Base-by-base conservation (phyloP, 2,329 filamentous ascomycete genomes). In the Colletotrichum australisinense region DNA sequence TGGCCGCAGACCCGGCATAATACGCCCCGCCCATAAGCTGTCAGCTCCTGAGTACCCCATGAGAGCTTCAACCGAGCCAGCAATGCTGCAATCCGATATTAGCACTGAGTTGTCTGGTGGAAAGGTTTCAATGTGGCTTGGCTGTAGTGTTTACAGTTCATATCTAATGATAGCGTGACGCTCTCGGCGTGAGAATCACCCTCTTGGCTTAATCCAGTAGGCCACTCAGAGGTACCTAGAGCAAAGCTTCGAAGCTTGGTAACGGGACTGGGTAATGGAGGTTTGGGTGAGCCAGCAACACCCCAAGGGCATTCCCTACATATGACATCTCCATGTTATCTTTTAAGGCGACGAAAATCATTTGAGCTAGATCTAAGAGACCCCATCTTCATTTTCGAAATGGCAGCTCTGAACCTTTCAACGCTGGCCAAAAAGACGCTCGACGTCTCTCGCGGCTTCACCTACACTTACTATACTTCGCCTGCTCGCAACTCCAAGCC, bases 381-480 rank as follows among this genome's bases (percentile, higher is more conserved):
- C 3, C 2, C 7, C 3, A 8, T 46, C 6, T 26, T 14, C 30
- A 52, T 11, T 26, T 9, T 46, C 7, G 11, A 35, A 24, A 14
- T 53, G 12, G 1, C 63, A 9, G 66, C 19, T 28, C 76, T 76
- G 66, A 72, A 75, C 35, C 76, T 77, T 24, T 78, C 75, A 5
- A 64, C 73, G n/a, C 75, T 81, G 49, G 70, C 69, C 22, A 74
- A 77, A 28, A 83, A 82, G 75, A 78, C 77, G 4, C 62, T 81
- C 22, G 55, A 76, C 16, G 79, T 79, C 55, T 74, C 76, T 2
- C 79, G 80, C 3, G 78, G 77, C 38, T 78, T 83, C 72, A 82
- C 77, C 19, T 87, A 86, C 77, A 81, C 80, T 14, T 86, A 86
- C 77, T 85, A 86, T 65, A 76, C 76, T 8, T 78, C 77, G 4